A percentile compares a stretch with the other conserved stretches of the same genome.
These are phyloP conservation scores for Umbellularia californica DNA, from an alignment of 164 flowering plant genomes.

Conservation along the genomic window DNA sequence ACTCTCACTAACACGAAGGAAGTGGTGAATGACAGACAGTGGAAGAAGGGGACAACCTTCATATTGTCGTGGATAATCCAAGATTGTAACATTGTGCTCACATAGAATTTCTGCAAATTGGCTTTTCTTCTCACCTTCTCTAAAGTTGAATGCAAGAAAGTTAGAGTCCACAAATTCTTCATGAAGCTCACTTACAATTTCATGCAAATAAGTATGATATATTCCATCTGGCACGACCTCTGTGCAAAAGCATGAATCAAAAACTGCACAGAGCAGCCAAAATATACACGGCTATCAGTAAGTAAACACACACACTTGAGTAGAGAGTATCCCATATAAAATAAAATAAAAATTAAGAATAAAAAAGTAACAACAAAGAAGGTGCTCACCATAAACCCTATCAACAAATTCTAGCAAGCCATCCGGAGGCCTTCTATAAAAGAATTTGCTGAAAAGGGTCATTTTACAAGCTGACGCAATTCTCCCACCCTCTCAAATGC, in stretches of 20 bases:
- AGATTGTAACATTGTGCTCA: slow-evolving; percentile 75
- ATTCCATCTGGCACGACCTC: slow-evolving; percentile 81
- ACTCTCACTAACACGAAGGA: slow-evolving; percentile 78
- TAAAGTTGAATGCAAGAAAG: slow-evolving; percentile 87
- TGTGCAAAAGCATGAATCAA: slow-evolving; percentile 94
- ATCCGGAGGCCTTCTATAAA: slow-evolving; percentile 89
- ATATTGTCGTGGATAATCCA: slow-evolving; percentile 94
- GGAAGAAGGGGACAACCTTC: slow-evolving; percentile 96
- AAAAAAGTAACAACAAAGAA: not conserved
- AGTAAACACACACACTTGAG: slow-evolving; percentile 1
- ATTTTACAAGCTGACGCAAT: slow-evolving; percentile 17
- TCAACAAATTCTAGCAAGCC: slow-evolving; percentile 94
- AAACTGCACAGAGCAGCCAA: slow-evolving; percentile 53
- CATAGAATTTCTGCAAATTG: slow-evolving; percentile 82
- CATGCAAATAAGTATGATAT: slow-evolving; percentile 80
- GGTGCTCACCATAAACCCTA: slow-evolving; percentile 71
- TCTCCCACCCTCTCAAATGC: not conserved
- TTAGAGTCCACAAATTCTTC: slow-evolving; percentile 77
- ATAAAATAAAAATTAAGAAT: not conserved
- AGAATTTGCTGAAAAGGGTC: slow-evolving; percentile 89
- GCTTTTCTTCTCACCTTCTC: slow-evolving; percentile 89
- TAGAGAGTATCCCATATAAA: not conserved
- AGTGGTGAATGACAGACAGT: slow-evolving; percentile 78
- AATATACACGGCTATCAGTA: not conserved
- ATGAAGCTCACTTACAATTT: slow-evolving; percentile 72